A percentile compares a stretch with the other conserved stretches of the same genome.
phyloP scores from a whole-genome alignment of 2,329 filamentous ascomycete genomes.

The Fonsecaea monophora region DNA sequence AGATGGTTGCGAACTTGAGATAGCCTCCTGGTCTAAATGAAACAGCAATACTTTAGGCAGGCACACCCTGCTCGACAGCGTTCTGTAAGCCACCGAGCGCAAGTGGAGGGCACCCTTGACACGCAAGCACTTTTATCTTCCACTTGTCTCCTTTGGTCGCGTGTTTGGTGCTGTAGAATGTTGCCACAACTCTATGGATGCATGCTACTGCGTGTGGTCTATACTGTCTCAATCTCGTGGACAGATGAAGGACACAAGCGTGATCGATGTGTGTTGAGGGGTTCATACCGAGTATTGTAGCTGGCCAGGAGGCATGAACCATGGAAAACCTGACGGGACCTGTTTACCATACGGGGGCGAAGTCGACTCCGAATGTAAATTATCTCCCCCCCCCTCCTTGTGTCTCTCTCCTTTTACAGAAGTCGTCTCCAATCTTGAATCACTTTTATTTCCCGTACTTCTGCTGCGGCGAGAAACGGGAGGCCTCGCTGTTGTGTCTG shows the following conservation, averaged over 20 bases:
- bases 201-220: neutral
- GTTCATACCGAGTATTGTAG: too few relatives aligned
- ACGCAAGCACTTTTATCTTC: neutral
- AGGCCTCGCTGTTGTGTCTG: too few relatives aligned
- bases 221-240: neutral
- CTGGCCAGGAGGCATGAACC: too few relatives aligned
- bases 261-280: neutral
- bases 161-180: neutral
- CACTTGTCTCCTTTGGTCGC: neutral
- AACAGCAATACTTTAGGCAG: neutral
- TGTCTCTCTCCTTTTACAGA: too few relatives aligned
- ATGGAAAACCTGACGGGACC: too few relatives aligned
- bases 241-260: neutral
- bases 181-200: neutral
- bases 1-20: neutral
- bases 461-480: too few relatives aligned
- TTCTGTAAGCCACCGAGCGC: neutral
- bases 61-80: neutral
- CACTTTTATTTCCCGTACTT: too few relatives aligned
- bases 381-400: too few relatives aligned
- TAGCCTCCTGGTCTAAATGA: neutral
- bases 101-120: neutral
- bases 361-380: too few relatives aligned
- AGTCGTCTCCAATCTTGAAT: too few relatives aligned
- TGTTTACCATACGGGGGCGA: too few relatives aligned